Base-by-base conservation (phyloP, 2,329 filamentous ascomycete genomes). In the Trichoderma atrobrunneum region DNA sequence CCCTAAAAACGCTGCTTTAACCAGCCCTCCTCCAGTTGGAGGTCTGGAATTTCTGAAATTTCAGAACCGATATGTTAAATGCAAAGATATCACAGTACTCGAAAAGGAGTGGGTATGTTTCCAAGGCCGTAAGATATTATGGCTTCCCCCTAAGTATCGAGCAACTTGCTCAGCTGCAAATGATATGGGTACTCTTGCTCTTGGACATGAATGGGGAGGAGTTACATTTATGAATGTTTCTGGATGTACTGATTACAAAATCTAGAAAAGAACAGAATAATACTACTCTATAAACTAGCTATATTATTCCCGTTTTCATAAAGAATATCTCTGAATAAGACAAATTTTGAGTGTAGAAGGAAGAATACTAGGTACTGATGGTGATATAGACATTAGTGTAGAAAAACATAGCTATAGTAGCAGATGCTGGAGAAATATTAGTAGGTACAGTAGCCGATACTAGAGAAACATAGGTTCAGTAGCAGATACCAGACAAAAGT, bases 201-300 rank as follows among this genome's bases (percentile, higher is more conserved):
- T 48, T n/a, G 8, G 0, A 5, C 18, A 48, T 48, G 39, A 2
- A 48, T 10, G 10, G 43, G 18, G 43, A 48, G 43, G 1, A 48
- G 4, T 48, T 5, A 48, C 43, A 3, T 48, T 48, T 11, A 11
- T 48, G 5, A n/a, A 48, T 11, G 10, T 48, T 1, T 48, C 39
- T 3, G 1, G 0, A 7, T 7, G 5, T 36, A 3, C 16, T 39
- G 7, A 39, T 0, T 7, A 8, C 3, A 3, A 18, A 18, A 18
- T 18, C 1, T 39, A 39, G 3, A 39, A 3, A 18, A 3, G 0
- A 8, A 39, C 3, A 36, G 1, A 18, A 7, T 18, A 7, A 36
- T 16, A 36, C 14, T 36, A 36, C 2, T 2, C 2, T 14, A 14
- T 36, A 14, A 32, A 32, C 30, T 2, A 10, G 30, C 30, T 32